These are phyloP conservation scores for Polyplosphaeria fusca DNA, from an alignment of 495 filamentous ascomycete genomes.

Conservation along the genomic window DNA sequence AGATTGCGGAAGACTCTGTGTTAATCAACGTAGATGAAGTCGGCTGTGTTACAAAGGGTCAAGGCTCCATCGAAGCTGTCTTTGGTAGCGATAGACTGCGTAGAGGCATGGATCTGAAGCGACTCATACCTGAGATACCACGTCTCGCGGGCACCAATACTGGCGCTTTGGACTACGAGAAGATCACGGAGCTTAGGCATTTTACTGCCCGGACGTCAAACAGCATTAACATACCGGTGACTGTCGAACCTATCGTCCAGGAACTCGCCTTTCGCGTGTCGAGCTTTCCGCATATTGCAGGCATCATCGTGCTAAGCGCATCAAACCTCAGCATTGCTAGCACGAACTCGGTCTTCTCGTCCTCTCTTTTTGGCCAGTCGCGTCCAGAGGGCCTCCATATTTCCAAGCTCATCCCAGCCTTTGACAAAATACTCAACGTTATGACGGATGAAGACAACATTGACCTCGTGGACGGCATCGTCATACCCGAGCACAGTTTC, in stretches of 20 bases:
- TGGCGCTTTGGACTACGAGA: constrained; percentile 67
- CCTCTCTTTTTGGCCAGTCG: constrained; percentile 83
- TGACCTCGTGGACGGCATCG: constrained; percentile 82
- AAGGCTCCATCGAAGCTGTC: constrained; percentile 69
- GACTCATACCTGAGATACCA: constrained; percentile 79
- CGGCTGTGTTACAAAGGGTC: constrained; percentile 62
- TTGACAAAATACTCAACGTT: constrained; percentile 75
- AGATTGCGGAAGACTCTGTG: constrained; percentile 92
- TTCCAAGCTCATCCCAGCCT: constrained; percentile 76
- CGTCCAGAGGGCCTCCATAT: constrained; percentile 77
- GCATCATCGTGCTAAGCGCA: constrained; percentile 85
- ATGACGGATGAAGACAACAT: constrained; percentile 84
- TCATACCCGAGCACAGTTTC: constrained; percentile 94
- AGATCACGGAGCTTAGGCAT: constrained; percentile 65
- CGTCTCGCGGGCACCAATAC: constrained; percentile 57
- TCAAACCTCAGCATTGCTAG: constrained; percentile 75
- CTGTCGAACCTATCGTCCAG: constrained; percentile 64
- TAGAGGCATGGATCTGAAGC: constrained; percentile 66
- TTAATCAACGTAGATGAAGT: constrained; percentile 67
- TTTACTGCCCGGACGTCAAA: constrained; percentile 77
- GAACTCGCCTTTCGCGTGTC: constrained; percentile 71
- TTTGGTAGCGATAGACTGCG: constrained; percentile 71
- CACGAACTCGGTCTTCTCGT: constrained; percentile 90
- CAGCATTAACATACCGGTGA: constrained; percentile 72
- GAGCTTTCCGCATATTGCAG: constrained; percentile 94